phyloP scores from a whole-genome alignment of 306 rosid species.

The Quercus variabilis region DNA sequence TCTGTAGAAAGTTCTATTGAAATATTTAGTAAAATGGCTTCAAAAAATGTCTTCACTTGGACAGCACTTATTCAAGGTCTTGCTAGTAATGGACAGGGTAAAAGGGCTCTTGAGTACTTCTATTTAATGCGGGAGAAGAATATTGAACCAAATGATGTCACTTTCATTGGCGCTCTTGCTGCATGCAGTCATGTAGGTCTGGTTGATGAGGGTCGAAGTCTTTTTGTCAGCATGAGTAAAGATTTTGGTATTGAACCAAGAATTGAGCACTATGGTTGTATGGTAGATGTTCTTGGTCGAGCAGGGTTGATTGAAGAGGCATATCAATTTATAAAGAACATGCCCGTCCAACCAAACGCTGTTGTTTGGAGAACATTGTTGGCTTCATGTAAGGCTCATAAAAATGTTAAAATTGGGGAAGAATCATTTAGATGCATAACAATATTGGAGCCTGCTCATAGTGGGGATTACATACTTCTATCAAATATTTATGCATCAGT shows the following conservation, averaged over 20 bases:
- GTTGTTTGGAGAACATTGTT: slow-evolving; percentile 61
- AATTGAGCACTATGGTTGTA: slow-evolving; percentile 64
- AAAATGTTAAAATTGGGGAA: slow-evolving; percentile 45
- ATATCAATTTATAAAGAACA: slow-evolving; percentile 42
- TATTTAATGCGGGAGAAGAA: slow-evolving; percentile 39
- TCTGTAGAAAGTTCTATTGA: slow-evolving; percentile 42
- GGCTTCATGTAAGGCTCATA: slow-evolving; percentile 59
- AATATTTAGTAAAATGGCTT: slow-evolving; percentile 43
- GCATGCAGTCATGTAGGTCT: slow-evolving; percentile 61
- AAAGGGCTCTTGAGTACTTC: slow-evolving; percentile 49
- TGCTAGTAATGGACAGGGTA: slow-evolving; percentile 54
- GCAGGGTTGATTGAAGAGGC: slow-evolving; percentile 59
- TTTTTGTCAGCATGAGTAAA: slow-evolving; percentile 45
- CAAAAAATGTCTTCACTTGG: slow-evolving; percentile 49
- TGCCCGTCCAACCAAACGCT: slow-evolving; percentile 52
- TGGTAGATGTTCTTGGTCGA: slow-evolving; percentile 68
- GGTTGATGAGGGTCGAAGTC: slow-evolving; percentile 47
- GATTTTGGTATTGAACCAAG: slow-evolving; percentile 48
- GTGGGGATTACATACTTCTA: slow-evolving; percentile 61
- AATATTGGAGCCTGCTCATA: slow-evolving; percentile 47
- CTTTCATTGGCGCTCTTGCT: slow-evolving; percentile 50
- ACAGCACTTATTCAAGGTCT: slow-evolving; percentile 64
- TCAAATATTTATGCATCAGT: slow-evolving; percentile 49
- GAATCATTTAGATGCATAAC: slow-evolving; percentile 43
- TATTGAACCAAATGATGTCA: slow-evolving; percentile 48